Percentiles rank a stretch among this genome's conserved stretches.
These are phyloP conservation scores for Acacia melanoxylon DNA, from an alignment of 306 rosid species.

Conservation along the genomic window DNA sequence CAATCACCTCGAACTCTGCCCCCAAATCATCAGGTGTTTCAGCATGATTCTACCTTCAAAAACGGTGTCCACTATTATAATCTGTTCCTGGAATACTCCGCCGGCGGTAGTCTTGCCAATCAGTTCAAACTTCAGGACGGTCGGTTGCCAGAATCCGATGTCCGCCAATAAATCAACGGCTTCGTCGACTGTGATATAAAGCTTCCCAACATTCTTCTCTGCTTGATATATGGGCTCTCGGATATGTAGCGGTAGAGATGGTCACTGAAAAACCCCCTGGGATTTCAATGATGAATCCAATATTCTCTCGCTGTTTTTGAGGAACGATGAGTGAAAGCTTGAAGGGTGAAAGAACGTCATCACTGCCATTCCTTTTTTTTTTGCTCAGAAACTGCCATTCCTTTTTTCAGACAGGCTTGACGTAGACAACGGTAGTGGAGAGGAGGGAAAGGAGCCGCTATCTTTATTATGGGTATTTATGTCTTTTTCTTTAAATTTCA, in stretches of 20 bases:
- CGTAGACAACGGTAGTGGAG: too few species aligned
- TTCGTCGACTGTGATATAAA: slow-evolving; percentile 85
- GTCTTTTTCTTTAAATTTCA: too few species aligned
- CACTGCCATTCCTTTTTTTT: too few species aligned
- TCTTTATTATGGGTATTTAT: too few species aligned
- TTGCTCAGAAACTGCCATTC: too few species aligned
- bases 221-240: slow-evolving; percentile 75
- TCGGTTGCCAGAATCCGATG: slow-evolving; percentile 41
- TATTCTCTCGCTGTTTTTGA: slow-evolving; percentile 46
- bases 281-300: slow-evolving; percentile 26
- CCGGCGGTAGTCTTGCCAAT: slow-evolving; percentile 55
- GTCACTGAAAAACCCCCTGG: slow-evolving; percentile 66
- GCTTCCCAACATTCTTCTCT: slow-evolving; percentile 68
- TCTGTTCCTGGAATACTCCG: slow-evolving; percentile 66
- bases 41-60: slow-evolving; percentile 49
- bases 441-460: too few species aligned
- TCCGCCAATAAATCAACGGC: slow-evolving; percentile 47
- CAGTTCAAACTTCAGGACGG: slow-evolving; percentile 52
- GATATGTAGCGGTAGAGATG: slow-evolving; percentile 77
- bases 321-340: slow-evolving; percentile 34
- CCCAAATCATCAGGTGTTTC: slow-evolving; percentile 48
- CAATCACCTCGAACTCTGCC: slow-evolving; percentile 42
- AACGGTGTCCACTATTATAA: slow-evolving; percentile 47
- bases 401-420: too few species aligned
- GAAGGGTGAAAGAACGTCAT: too few species aligned